These are phyloP conservation scores for Corymbia calophylla DNA, from an alignment of 441 rosid species.

Conservation along the genomic window DNA sequence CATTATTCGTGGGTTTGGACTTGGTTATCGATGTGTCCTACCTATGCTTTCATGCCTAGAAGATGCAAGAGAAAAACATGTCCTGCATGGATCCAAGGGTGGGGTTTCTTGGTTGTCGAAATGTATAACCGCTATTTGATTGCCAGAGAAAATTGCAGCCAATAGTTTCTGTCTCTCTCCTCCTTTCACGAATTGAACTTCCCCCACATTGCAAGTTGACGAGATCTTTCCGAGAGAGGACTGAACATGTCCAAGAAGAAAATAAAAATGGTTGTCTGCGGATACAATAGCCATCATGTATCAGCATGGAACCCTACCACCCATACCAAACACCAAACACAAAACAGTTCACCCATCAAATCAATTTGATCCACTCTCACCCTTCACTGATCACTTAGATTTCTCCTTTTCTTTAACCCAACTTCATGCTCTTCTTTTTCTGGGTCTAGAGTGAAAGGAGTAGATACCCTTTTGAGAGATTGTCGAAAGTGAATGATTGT, in stretches of 20 bases:
- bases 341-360: background rate
- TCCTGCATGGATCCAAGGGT: background rate
- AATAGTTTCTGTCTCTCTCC: background rate
- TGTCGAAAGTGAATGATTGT: background rate
- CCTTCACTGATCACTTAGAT: background rate
- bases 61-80: background rate
- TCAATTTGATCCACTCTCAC: background rate
- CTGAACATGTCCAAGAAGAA: background rate
- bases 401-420: background rate
- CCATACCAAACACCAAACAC: background rate
- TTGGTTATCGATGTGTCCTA: background rate
- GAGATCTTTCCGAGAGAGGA: background rate
- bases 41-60: background rate
- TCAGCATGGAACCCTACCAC: background rate
- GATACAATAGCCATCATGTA: background rate
- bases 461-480: background rate
- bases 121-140: background rate
- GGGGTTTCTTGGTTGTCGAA: background rate
- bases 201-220: background rate
- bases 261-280: background rate
- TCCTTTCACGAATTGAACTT: background rate
- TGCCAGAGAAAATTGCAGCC: background rate
- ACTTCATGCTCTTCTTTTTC: background rate
- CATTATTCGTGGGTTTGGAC: background rate
- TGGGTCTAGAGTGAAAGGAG: background rate